Evolutionary conservation across 805 yeast species (phyloP).

Genomic region (Sungouiella blattae): DNA sequence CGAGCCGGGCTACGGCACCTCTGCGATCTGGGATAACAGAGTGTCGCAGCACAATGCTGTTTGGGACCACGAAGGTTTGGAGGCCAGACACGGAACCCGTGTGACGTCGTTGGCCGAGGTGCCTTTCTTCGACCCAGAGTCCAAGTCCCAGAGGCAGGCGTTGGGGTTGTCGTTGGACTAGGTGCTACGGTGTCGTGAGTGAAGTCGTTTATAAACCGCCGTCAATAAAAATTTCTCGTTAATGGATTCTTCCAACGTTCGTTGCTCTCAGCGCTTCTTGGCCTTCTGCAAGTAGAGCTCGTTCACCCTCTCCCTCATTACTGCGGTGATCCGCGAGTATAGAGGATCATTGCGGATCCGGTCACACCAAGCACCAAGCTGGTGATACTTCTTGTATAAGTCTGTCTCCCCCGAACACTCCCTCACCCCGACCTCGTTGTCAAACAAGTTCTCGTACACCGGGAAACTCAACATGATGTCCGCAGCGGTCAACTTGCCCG

Average conservation of each 20-base stretch:
- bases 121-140: slow-evolving; percentile 48
- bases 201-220: background rate
- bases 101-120: slow-evolving; percentile 48
- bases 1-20: slow-evolving; percentile 39
- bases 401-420: slow-evolving; percentile 34
- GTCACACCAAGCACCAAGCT: slow-evolving; percentile 36
- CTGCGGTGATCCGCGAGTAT: slow-evolving; percentile 26
- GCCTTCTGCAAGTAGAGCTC: slow-evolving; percentile 7
- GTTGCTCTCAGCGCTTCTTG: background rate
- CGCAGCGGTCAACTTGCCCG: slow-evolving; percentile 49
- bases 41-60: slow-evolving; percentile 51
- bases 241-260: background rate
- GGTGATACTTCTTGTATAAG: slow-evolving; percentile 30
- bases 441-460: slow-evolving; percentile 17
- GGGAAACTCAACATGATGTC: slow-evolving; percentile 56
- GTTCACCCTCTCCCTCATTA: slow-evolving; percentile 29
- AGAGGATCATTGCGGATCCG: slow-evolving; percentile 30
- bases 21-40: slow-evolving; percentile 63
- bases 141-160: slow-evolving; percentile 53
- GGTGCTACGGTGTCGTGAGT: background rate
- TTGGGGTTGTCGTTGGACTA: slow-evolving; percentile 34
- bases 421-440: slow-evolving; percentile 33
- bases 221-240: background rate
- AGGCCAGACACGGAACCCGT: slow-evolving; percentile 39
- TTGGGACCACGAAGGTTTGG: slow-evolving; percentile 46